Conservation (phyloP, 768 basidiomycete genomes). For the Leccinum barrowsii region DNA sequence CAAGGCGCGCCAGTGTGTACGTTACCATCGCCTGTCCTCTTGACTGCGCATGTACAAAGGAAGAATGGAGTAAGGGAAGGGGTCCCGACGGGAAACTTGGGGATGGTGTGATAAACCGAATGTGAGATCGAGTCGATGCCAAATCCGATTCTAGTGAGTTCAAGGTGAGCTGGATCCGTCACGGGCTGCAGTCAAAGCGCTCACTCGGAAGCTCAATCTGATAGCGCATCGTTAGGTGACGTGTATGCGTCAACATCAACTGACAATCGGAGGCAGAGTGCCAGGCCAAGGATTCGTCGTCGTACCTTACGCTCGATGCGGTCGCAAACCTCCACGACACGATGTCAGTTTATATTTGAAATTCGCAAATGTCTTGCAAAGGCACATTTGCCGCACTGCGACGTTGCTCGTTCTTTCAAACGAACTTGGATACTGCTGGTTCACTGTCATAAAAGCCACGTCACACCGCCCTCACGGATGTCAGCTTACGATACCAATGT, state of each 20-base stretch:
- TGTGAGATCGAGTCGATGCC: background rate
- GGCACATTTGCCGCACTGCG: background rate
- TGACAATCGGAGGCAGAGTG: background rate
- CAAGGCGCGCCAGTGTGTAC: background rate
- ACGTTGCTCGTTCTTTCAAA: background rate
- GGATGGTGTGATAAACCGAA: background rate
- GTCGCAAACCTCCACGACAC: too few relatives aligned
- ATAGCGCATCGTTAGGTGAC: background rate
- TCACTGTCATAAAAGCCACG: background rate
- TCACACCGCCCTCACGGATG: background rate
- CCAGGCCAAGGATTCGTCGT: background rate
- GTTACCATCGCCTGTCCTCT: background rate
- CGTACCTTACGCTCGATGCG: background rate
- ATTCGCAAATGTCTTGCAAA: background rate
- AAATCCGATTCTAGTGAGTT: background rate
- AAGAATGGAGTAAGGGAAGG: background rate
- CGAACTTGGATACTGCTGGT: background rate
- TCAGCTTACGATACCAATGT: background rate
- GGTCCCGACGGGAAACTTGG: background rate
- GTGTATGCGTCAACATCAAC: background rate
- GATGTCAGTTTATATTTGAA: background rate
- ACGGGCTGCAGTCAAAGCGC: background rate
- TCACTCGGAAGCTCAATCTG: background rate
- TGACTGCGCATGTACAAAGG: background rate
- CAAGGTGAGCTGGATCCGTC: background rate